Base-by-base conservation (phyloP, 495 filamentous ascomycete species). In the Talaromyces wortmannii region DNA sequence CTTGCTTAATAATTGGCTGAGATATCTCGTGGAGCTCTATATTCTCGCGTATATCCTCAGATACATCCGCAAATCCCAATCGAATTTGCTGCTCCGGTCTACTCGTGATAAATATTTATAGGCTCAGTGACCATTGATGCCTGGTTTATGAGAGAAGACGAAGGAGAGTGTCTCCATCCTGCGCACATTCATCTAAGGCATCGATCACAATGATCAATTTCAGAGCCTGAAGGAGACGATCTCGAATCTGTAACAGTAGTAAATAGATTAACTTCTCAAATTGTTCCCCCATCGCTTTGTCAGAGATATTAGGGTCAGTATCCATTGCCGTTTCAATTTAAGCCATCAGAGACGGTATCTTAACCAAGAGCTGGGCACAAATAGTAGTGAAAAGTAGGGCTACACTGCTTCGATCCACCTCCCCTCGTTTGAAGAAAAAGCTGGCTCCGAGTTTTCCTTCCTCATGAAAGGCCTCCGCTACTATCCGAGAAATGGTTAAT, bases 361-460 rank as follows among this genome's bases (percentile, higher is more conserved):
- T 51, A 6, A 50, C 53, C 6, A 68, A 59, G 7, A 83, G 59
- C 52, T 83, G 73, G 45, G 43, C 36, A 16, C 69, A 66, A 15
- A 83, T 65, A 6, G 73, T 78, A 6, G 77, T 59, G 45, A 83
- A 70, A 55, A 82, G 62, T 18, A 61, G 66, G 5, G 36, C 61
- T 5, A 72, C 73, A 30, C 62, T 70, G 5, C 66, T 69, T 47
- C 68, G 63, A 50, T 80, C 73, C 0, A 64, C 64, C 16, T 74
- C 71, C 15, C 74, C 72, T 56, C 67, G 70, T 43, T 75, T 77
- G 61, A 83, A 83, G 65, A 83, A 79, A 61, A 80, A 81, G 59
- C 68, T 78, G 23, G 23, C 23, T 23, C 23, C 23, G 1, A 23
- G 4, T 23, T 23, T 23, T 23, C 23, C 23, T 23, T 23, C 23